Percentiles rank a stretch among this genome's conserved stretches.
Evolutionary conservation across 495 filamentous ascomycete genomes (phyloP).

Genomic region (Lasiosphaeria miniovina): DNA sequence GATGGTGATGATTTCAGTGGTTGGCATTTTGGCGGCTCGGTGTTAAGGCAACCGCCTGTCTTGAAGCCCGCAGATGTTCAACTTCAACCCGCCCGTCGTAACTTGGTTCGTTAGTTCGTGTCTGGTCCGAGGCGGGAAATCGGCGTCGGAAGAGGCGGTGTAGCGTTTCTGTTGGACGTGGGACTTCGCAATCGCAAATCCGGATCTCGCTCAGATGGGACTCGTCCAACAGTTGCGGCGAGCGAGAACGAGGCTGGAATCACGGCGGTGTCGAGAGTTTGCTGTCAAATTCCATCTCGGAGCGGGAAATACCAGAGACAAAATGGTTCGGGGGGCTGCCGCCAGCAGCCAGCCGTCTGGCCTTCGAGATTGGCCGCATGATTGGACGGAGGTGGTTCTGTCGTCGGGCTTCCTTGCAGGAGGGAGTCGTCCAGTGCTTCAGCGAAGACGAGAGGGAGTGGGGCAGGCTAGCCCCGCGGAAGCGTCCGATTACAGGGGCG

Average conservation of each 20-base stretch:
- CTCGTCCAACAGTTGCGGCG: too few species aligned
- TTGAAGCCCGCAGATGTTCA: too few species aligned
- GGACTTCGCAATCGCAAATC: too few species aligned
- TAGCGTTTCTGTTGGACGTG: too few species aligned
- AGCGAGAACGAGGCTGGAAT: too few species aligned
- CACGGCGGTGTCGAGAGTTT: neutral
- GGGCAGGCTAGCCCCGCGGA: neutral
- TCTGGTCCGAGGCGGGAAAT: too few species aligned
- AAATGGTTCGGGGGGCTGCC: constrained; percentile 22
- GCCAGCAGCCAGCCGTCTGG: constrained; percentile 13
- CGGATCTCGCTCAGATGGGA: too few species aligned
- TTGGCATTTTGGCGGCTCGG: constrained; percentile 39
- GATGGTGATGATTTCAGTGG: constrained; percentile 74
- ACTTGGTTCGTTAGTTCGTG: too few species aligned
- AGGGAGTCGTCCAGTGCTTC: neutral
- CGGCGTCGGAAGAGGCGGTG: too few species aligned
- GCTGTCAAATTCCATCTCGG: neutral
- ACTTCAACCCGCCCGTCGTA: too few species aligned
- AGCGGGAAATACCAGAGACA: constrained; percentile 1
- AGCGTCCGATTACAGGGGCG: neutral
- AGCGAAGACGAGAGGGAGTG: too few species aligned
- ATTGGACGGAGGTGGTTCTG: constrained; percentile 14
- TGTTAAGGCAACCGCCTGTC: neutral
- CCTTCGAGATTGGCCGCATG: constrained; percentile 10
- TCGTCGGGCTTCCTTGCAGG: constrained; percentile 16